Conservation (phyloP, 2,329 filamentous ascomycete genomes). For the Sarocladiaceae sp. region DNA sequence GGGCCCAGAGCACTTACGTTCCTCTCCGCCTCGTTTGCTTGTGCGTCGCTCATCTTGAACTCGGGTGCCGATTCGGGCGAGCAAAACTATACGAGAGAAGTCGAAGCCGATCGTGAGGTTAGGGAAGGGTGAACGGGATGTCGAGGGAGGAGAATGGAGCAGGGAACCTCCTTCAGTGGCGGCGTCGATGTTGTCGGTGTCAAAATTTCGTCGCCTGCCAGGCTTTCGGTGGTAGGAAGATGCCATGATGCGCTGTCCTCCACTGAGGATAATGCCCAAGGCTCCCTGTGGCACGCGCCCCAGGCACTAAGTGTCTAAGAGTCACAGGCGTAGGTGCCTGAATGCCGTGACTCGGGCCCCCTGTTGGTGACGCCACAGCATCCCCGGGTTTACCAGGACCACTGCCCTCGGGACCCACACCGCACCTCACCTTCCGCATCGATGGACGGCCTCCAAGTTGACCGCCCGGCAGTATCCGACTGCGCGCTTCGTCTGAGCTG, state of each 20-base stretch:
- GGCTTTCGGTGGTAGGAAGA: background rate
- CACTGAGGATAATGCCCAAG: background rate
- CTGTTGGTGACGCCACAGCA: constrained; percentile 1
- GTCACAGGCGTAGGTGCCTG: constrained; percentile 3
- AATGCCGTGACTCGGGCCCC: background rate
- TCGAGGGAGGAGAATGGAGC: background rate
- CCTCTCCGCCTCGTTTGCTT: constrained; percentile 94
- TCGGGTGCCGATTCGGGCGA: constrained; percentile 5
- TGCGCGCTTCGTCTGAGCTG: background rate
- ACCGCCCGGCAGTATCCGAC: constrained; percentile 25
- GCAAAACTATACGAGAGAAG: constrained; percentile 5
- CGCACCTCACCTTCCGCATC: too few species aligned
- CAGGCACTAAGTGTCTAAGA: constrained; percentile 7
- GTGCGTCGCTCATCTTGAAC: constrained; percentile 75
- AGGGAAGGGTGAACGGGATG: background rate
- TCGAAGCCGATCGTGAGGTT: constrained; percentile 4
- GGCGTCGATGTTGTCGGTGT: constrained; percentile 6
- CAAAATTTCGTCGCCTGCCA: constrained; percentile 9
- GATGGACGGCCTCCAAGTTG: constrained; percentile 11
- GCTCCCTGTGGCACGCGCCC: background rate
- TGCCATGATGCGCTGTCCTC: constrained; percentile 2
- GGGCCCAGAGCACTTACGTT: constrained; percentile 53
- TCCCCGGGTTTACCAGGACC: background rate
- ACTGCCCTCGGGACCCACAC: too few species aligned
- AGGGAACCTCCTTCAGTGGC: constrained; percentile 1